Evolutionary conservation across 345 rosid genomes (phyloP).

Genomic region (Camelina hispida): DNA sequence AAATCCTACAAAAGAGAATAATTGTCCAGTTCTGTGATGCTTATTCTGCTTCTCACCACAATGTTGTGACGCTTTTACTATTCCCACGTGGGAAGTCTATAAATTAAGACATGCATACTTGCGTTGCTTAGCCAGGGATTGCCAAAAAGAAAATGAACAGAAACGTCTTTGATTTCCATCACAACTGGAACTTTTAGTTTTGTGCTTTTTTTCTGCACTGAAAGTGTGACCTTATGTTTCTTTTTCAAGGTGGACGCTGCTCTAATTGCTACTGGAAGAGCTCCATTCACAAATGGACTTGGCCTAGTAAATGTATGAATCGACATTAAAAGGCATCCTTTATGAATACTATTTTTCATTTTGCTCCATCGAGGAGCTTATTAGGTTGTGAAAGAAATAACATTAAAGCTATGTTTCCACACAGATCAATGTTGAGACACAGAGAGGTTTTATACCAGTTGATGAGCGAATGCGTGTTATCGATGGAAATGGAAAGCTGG

Average conservation of each 20-base stretch:
- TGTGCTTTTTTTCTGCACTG: neutral
- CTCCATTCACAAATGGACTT: conserved; percentile 96
- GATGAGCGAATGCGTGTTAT: conserved; percentile 90
- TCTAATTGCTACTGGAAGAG: conserved; percentile 98
- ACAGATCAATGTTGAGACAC: conserved; percentile 89
- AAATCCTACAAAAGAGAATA: neutral
- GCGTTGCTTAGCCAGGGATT: no score
- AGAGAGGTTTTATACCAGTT: conserved; percentile 93
- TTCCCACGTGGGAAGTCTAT: neutral
- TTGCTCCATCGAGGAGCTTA: neutral
- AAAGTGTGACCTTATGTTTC: conserved; percentile 32
- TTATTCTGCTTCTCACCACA: neutral
- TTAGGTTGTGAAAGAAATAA: conserved; percentile 14
- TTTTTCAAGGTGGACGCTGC: conserved; percentile 87
- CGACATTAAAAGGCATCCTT: neutral
- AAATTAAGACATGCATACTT: conserved; percentile 1
- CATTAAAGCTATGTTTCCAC: neutral
- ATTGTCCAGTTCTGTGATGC: neutral
- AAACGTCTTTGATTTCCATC: neutral
- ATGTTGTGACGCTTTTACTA: neutral
- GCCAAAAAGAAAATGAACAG: neutral
- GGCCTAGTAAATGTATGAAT: conserved; percentile 87
- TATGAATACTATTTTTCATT: neutral
- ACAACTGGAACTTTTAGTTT: neutral
- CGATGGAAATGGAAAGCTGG: conserved; percentile 84